Percentiles rank a stretch among this genome's conserved stretches.
Conservation (phyloP, 805 yeast genomes). For the Lachancea dasiensis region DNA sequence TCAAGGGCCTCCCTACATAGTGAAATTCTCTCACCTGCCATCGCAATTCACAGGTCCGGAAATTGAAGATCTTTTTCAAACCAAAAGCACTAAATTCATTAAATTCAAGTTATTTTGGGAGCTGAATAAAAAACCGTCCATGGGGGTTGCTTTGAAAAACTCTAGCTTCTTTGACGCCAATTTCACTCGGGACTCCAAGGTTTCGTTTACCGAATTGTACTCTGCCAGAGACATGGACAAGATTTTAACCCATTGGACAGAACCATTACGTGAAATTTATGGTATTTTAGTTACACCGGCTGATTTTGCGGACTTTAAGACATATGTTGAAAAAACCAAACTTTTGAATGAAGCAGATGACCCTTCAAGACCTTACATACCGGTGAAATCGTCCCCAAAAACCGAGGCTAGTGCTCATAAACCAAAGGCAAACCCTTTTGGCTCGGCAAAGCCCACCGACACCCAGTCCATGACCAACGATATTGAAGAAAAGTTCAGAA, state of each 20-base stretch:
- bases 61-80: conserved; percentile 53
- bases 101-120: conserved; percentile 61
- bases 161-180: conserved; percentile 51
- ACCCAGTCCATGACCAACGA: conserved; percentile 58
- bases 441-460: conserved; percentile 82
- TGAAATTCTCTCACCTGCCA: conserved; percentile 57
- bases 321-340: conserved; percentile 27
- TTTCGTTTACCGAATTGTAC: conserved; percentile 42
- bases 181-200: conserved; percentile 46
- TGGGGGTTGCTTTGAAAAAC: conserved; percentile 47
- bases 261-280: conserved; percentile 33
- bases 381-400: conserved; percentile 13
- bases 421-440: conserved; percentile 65
- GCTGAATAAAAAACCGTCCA: conserved; percentile 54
- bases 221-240: conserved; percentile 36
- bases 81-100: conserved; percentile 52
- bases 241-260: conserved; percentile 27
- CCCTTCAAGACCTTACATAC: conserved; percentile 20
- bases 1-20: conserved; percentile 54
- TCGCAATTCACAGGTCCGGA: conserved; percentile 43
- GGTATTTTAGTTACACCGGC: conserved; percentile 34
- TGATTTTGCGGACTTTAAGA: conserved; percentile 35
- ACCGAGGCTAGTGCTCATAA: conserved; percentile 1
- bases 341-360: conserved; percentile 24
- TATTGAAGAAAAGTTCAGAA: conserved; percentile 45